A percentile compares a stretch with the other conserved stretches of the same genome.
Evolutionary conservation across 768 basidiomycete species (phyloP).

Genomic region (Hirschioporus abietinus): DNA sequence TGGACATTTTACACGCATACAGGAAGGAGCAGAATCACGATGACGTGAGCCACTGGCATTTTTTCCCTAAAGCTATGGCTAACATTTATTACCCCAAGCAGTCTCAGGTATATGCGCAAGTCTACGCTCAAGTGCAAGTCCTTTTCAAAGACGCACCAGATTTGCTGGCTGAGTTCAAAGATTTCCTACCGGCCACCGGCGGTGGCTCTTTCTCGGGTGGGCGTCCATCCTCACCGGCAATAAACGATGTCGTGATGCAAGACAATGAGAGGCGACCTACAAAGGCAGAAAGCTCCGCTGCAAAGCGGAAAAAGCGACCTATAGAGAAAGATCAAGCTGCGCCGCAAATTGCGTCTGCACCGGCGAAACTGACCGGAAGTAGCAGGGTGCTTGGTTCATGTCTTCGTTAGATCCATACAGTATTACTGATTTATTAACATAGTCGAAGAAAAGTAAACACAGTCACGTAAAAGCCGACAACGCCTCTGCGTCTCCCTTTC

Average conservation of each 20-base stretch:
- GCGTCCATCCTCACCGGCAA: conserved; percentile 6
- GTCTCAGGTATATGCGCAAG: conserved; percentile 77
- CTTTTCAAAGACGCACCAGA: conserved; percentile 82
- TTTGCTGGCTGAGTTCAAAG: conserved; percentile 74
- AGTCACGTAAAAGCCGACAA: background rate
- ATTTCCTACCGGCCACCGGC: conserved; percentile 59
- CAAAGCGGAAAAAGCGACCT: conserved; percentile 56
- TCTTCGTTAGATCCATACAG: background rate
- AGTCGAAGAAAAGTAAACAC: conserved; percentile 1
- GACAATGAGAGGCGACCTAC: background rate
- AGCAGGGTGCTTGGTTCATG: conserved; percentile 29
- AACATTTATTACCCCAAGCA: conserved; percentile 21
- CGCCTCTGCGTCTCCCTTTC: background rate
- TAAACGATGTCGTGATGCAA: conserved; percentile 5
- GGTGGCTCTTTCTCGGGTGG: conserved; percentile 1
- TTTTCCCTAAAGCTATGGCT: conserved; percentile 12
- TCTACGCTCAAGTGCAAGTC: conserved; percentile 73
- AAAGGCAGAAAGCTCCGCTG: conserved; percentile 15
- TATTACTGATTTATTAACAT: conserved; percentile 1
- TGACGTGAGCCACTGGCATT: conserved; percentile 47
- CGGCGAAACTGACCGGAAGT: conserved; percentile 37
- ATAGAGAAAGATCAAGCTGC: conserved; percentile 54
- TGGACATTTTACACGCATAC: conserved; percentile 84
- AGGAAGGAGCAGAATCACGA: conserved; percentile 64
- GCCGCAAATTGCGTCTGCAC: conserved; percentile 51